Conservation (phyloP, 805 yeast genomes). For the Zygoascus bituminiphila region DNA sequence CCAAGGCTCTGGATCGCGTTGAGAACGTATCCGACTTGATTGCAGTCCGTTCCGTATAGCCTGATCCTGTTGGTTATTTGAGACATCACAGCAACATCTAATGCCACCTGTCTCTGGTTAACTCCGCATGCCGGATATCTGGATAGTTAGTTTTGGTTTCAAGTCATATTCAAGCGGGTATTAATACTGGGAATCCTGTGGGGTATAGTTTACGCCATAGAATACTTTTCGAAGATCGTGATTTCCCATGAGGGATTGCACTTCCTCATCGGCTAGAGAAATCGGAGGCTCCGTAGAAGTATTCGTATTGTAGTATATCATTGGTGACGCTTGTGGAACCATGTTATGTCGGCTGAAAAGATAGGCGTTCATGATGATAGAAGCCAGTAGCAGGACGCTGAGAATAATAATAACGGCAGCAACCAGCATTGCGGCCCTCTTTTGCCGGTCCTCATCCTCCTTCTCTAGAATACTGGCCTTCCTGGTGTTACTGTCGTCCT, state of each 20-base stretch:
- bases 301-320: not conserved
- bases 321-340: not conserved
- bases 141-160: constrained; percentile 8
- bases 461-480: not conserved
- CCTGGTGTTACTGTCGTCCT: not conserved
- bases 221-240: constrained; percentile 33
- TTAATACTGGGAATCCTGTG: constrained; percentile 39
- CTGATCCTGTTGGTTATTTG: constrained; percentile 50
- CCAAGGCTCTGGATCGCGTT: constrained; percentile 44
- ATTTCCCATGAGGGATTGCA: constrained; percentile 27
- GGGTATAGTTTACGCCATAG: constrained; percentile 56
- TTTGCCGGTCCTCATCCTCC: not conserved
- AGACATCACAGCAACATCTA: constrained; percentile 51
- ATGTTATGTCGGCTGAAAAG: not conserved
- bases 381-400: not conserved
- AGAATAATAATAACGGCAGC: not conserved
- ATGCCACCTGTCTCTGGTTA: constrained; percentile 38
- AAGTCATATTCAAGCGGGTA: not conserved
- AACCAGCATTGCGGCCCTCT: not conserved
- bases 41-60: constrained; percentile 55
- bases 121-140: constrained; percentile 45
- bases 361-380: not conserved
- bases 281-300: constrained; percentile 2
- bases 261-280: constrained; percentile 22
- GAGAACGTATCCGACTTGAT: constrained; percentile 44